Evolutionary conservation across 345 rosid genomes (phyloP), one percentile per base, ranked within the genome.

Genomic region (Hibiscus mutabilis): DNA sequence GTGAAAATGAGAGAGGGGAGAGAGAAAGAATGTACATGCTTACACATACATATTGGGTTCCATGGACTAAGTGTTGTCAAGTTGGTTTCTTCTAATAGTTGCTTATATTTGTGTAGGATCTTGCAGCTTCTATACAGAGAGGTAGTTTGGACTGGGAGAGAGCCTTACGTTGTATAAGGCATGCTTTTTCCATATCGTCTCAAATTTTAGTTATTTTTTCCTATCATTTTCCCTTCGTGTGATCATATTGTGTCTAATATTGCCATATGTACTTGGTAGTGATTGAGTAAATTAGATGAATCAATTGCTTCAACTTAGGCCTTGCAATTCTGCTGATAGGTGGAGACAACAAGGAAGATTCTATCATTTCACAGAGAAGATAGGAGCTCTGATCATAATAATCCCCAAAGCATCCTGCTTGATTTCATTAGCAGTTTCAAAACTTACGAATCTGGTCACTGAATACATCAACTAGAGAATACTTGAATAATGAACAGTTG

Each of bases 91-190:
- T 42, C 3, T 37, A 57, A 35, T 68, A 18, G 14, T 31, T n/a
- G 77, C 12, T 35, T 74, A 67, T 73, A 12, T 37, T 72, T 46
- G 44, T 78, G 58, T 79, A 96, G 99, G 99, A 95, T 78, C 89
- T 92, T 79, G 97, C 99, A 35, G 86, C 58, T 77, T 89, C 89
- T 69, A 89, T 95, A 80, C 96, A 88, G 77, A 84, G 84, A 81
- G 97, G 97, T 83, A 90, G 99, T 84, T 82, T 95, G 76, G 99
- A 95, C 67, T 95, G 99, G 99, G 98, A 95, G 81, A 92, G 99
- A 87, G 98, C 98, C 68, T 83, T 92, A 80, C 92, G 97, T 44
- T 92, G 99, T 82, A 81, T 95, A 80, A 89, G 96, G 71, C 98
- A 95, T 78, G 98, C 1, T 53, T 55, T 19, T 55, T 19, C 19